Evolutionary conservation across 2,329 filamentous ascomycete genomes (phyloP), one percentile per base, ranked within the genome.

Genomic region (Orbilia oligospora): DNA sequence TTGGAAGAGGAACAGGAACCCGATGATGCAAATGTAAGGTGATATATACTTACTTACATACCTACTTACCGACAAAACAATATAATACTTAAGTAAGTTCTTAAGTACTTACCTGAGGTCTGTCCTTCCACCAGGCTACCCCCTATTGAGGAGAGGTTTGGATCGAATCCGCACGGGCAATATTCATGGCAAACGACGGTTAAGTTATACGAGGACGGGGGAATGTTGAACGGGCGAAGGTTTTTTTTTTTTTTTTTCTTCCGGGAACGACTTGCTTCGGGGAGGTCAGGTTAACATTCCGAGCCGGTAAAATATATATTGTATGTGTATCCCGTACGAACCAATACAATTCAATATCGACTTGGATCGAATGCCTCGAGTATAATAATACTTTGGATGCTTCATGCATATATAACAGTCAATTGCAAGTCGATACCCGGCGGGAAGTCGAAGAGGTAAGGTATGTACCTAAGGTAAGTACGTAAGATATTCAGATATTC

Each of bases 261-360:
- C 49, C 64, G 49, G 64, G 49, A 12, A 20, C 44, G n/a, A 53
- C 12, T 46, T 70, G 46, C 71, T 69, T 69, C 72, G 72, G 72
- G 44, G 66, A 76, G 65, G 46, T 70, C 53, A 76, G 72, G 56
- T 66, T 76, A 49, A 66, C 46, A 64, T 76, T 76, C 72, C 72
- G 72, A 76, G 72, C 65, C 72, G 72, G 72, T 64, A 70, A 76
- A 61, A 41, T n/a, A 46, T 20, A 30, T 30, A 3, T 46, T 9
- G 20, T 46, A 41, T n/a, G 38, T 30, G 27, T 30, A 30, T 30
- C 6, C 6, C 6, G 27, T 30, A 30, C 27, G 27, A 30, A 30
- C 3, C 6, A 30, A 30, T 30, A 30, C 27, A 6, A 30, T 30
- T 30, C 27, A 6, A 30, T 30, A 30, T 30, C 27, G 27, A 30